phyloP scores from a whole-genome alignment of 2,329 filamentous ascomycete genomes.

The Fusarium poae region DNA sequence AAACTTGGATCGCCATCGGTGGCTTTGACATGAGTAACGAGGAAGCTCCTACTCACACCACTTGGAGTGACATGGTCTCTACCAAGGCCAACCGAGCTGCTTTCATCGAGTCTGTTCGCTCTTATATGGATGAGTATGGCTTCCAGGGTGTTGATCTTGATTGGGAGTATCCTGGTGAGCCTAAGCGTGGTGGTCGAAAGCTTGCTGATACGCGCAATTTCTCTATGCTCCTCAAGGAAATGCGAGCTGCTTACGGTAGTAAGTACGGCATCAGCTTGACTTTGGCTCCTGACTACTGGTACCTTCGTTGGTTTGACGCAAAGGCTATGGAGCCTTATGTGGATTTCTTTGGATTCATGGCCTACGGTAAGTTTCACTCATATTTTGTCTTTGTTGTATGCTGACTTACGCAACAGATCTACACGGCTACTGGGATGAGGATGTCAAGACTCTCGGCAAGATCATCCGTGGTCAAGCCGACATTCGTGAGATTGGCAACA shows the following conservation, averaged over 20 bases:
- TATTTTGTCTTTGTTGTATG: too few species aligned
- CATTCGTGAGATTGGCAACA: slow-evolving; percentile 57
- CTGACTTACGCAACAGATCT: slow-evolving; percentile 44
- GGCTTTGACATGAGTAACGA: slow-evolving; percentile 59
- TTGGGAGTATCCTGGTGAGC: slow-evolving; percentile 61
- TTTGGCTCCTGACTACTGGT: slow-evolving; percentile 55
- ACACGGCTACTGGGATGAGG: slow-evolving; percentile 58
- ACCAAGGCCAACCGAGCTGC: slow-evolving; percentile 45
- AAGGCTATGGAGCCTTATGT: slow-evolving; percentile 55
- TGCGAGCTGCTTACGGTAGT: slow-evolving; percentile 49
- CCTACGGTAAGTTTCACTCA: slow-evolving; percentile 48
- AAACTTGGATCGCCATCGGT: slow-evolving; percentile 58
- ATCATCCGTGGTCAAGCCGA: slow-evolving; percentile 57
- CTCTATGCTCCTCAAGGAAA: slow-evolving; percentile 52
- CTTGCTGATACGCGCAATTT: slow-evolving; percentile 55
- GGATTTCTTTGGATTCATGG: slow-evolving; percentile 56
- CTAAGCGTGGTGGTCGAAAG: slow-evolving; percentile 53
- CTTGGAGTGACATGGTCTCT: slow-evolving; percentile 51
- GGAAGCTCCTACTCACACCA: slow-evolving; percentile 36
- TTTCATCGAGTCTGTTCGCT: slow-evolving; percentile 55
- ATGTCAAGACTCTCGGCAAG: slow-evolving; percentile 49
- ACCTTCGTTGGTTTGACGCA: slow-evolving; percentile 54
- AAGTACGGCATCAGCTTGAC: slow-evolving; percentile 59
- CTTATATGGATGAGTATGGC: slow-evolving; percentile 38
- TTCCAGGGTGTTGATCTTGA: slow-evolving; percentile 60